A percentile compares a stretch with the other conserved stretches of the same genome.
These are phyloP conservation scores for Passiflora organensis DNA, from an alignment of 345 rosid genomes.

Conservation along the genomic window DNA sequence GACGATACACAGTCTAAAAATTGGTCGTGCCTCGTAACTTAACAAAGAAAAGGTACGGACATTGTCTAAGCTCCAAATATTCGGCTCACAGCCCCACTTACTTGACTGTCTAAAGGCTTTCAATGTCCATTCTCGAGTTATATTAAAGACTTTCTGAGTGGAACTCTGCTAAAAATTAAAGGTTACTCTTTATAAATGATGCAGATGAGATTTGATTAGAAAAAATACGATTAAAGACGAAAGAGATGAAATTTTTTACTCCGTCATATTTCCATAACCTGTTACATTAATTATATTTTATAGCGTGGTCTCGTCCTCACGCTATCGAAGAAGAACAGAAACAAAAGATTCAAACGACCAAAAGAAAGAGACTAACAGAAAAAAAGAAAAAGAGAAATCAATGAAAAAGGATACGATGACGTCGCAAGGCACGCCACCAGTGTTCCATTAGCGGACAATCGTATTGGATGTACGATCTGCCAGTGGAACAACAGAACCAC, in stretches of 20 bases:
- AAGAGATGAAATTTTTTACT: no score
- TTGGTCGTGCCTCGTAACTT: background rate
- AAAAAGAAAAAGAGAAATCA: background rate
- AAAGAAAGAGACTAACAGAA: no score
- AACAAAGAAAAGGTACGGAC: constrained; percentile 6
- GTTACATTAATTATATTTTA: background rate
- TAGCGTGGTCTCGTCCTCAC: background rate
- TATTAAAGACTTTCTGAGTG: no score
- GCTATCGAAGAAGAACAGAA: constrained; percentile 4
- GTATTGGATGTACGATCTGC: background rate
- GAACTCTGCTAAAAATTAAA: no score
- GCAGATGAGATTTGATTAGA: no score
- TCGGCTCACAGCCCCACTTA: constrained; percentile 12
- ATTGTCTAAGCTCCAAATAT: constrained; percentile 11
- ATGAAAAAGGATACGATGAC: constrained; percentile 27
- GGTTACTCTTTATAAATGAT: no score
- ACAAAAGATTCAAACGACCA: no score
- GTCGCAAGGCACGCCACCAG: constrained; percentile 35
- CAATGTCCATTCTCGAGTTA: background rate
- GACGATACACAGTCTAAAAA: no score
- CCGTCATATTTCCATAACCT: background rate
- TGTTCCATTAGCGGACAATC: background rate
- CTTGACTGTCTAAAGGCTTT: constrained; percentile 16
- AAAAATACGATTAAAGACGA: no score
- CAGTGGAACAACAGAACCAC: background rate